Evolutionary conservation across 768 basidiomycete species (phyloP), one percentile per base, ranked within the genome.

Genomic region (Boletus huronensis): DNA sequence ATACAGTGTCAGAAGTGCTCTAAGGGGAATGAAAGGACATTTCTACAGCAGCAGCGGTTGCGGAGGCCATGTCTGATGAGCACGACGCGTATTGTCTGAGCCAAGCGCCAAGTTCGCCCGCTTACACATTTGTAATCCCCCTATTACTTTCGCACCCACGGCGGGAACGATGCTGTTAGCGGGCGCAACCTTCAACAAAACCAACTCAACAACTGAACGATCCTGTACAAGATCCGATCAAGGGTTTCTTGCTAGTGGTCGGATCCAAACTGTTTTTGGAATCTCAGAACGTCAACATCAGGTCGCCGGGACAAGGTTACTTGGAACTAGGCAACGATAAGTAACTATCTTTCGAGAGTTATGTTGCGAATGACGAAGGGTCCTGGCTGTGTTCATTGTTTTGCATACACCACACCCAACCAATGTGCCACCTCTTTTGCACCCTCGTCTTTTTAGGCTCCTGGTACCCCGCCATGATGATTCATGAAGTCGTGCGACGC

Each of bases 41-140:
- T 31, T 45, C 3, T 67, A 67, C 69, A 39, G 62, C 69, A 23
- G 58, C 54, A 35, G 53, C 14, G 5, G 65, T 42, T 26, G 64
- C 3, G 6, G 57, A 53, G 32, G 64, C 44, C 65, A 58, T 64
- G 43, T 45, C 45, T 26, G 31, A 39, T 19, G 31, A 21, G 16
- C 21, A 9, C 26, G 35, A 48, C 47, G 47, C 23, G 40, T 36
- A n/a, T 47, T 11, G 48, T 43, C n/a, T 28, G 17, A 25, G 32
- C 46, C 21, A 35, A 9, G 42, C n/a, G 13, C 23, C 9, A 14
- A 26, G 16, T 9, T 10, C 13, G 6, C 40, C 32, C 13, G 7
- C 40, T 2, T 17, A 26, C 13, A 28, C 14, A 46, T 31, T 32
- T 21, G 19, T 32, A 31, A 46, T 21, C 19, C 7, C n/a, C 14